Evolutionary conservation across 1,284 basidiomycete species (phyloP), one percentile per base, ranked within the genome.

Genomic region (Boletus semigastroideus): DNA sequence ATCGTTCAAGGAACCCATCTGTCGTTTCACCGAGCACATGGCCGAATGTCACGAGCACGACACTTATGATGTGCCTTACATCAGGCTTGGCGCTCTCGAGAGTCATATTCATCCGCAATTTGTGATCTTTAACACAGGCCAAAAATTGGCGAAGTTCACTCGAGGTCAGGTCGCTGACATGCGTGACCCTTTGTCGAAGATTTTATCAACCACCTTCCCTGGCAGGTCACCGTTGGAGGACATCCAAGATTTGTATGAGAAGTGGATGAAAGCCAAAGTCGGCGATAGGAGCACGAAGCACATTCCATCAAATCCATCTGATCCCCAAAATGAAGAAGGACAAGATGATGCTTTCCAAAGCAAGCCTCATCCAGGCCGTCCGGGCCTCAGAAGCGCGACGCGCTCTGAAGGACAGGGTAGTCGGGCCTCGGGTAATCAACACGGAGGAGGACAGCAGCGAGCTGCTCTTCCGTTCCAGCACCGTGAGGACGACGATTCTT

Each of bases 101-200:
- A 41, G 43, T 14, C 51, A 53, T 7, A 14, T 53, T 14, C 40
- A 27, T 28, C 52, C 40, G 1, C 49, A 53, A 13, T 53, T 42
- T 4, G 43, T 42, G 11, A 5, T 53, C 6, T 53, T 53, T 5
- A 53, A 53, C 7, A 9, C 50, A 13, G 43, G 52, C 2, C 30
- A 31, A 31, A 31, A 31, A 25, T 25, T 25, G 7, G 7, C 25
- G 25, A 25, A 25, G 25, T 25, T 25, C 25, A 25, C 25, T 7
- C 25, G 25, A 25, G 25, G 25, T 25, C 25, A 25, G 25, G 25
- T 25, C 25, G 25, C 25, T 25, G 25, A 25, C 1, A 25, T 25
- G 25, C 25, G 25, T 25, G 7, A 6, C 25, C 25, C 25, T 25
- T 25, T 25, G 25, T 25, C 25, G 25, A 25, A 25, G 25, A 25